These are phyloP conservation scores for Adansonia madagascariensis DNA, from an alignment of 441 rosid genomes.

Conservation along the genomic window DNA sequence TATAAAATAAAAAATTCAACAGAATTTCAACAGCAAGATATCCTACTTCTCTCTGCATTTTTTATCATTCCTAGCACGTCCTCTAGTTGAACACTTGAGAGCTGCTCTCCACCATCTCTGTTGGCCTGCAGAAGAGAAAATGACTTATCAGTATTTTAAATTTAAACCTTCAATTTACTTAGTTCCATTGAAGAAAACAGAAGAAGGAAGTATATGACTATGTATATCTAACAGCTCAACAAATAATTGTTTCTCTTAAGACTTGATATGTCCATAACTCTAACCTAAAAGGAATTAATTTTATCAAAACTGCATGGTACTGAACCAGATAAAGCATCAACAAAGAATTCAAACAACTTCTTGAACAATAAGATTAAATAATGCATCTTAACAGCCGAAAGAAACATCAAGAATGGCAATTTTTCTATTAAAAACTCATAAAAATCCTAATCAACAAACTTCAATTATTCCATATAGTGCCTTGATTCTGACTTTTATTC, in stretches of 20 bases:
- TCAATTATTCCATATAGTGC: background rate
- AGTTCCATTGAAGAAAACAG: background rate
- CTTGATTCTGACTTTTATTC: background rate
- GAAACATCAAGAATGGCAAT: background rate
- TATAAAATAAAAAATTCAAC: constrained; percentile 9
- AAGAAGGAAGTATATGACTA: background rate
- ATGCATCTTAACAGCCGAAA: background rate
- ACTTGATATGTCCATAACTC: background rate
- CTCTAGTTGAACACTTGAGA: constrained; percentile 55
- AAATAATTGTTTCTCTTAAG: constrained; percentile 5
- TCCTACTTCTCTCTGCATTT: constrained; percentile 81
- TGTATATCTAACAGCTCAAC: background rate
- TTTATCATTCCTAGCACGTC: constrained; percentile 77
- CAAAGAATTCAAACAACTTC: background rate
- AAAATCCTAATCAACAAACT: constrained; percentile 11
- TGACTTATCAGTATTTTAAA: background rate
- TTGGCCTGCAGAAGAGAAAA: constrained; percentile 47
- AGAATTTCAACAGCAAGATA: constrained; percentile 21
- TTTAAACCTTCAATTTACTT: background rate
- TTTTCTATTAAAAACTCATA: background rate
- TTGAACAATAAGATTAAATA: background rate
- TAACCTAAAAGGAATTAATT: background rate
- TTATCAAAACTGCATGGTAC: background rate
- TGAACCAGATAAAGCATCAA: background rate
- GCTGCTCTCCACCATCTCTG: constrained; percentile 48